phyloP scores from a whole-genome alignment of 208 protist genomes.

The Lotmaria passim region DNA sequence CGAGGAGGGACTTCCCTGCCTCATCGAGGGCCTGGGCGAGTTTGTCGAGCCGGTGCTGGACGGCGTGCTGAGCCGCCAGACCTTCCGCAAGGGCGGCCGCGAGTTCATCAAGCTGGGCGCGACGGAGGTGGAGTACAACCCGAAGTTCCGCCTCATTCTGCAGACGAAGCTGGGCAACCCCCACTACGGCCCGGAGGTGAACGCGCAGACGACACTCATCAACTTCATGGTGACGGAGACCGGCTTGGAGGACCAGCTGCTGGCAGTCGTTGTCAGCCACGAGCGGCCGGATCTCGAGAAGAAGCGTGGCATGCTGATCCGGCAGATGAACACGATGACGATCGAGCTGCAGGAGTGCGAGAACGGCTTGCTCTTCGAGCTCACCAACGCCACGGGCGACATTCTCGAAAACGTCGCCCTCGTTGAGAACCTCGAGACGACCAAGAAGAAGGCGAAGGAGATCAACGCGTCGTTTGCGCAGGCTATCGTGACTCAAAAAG shows the following conservation, averaged over 20 bases:
- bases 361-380: conserved; percentile 96
- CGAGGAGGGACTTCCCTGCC: conserved; percentile 90
- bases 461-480: conserved; percentile 95
- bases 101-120: conserved; percentile 96
- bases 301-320: conserved; percentile 93
- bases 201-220: conserved; percentile 98
- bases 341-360: conserved; percentile 98
- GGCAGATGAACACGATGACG: conserved; percentile 98
- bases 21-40: conserved; percentile 97
- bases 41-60: conserved; percentile 98
- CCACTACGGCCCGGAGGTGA: conserved; percentile 99
- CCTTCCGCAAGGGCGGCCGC: conserved; percentile 93
- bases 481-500: conserved; percentile 94
- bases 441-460: conserved; percentile 96
- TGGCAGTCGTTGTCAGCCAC: conserved; percentile 97
- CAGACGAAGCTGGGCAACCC: conserved; percentile 99
- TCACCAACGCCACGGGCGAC: conserved; percentile 95
- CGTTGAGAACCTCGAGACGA: conserved; percentile 97
- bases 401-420: conserved; percentile 97
- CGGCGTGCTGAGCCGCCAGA: conserved; percentile 95
- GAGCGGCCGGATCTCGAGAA: conserved; percentile 98
- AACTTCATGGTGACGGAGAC: conserved; percentile 99
- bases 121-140: conserved; percentile 96
- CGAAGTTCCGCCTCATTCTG: conserved; percentile 96
- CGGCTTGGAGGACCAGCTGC: conserved; percentile 98